Base-by-base conservation (phyloP, 495 filamentous ascomycete species). In the Aspergillus heteromorphus region DNA sequence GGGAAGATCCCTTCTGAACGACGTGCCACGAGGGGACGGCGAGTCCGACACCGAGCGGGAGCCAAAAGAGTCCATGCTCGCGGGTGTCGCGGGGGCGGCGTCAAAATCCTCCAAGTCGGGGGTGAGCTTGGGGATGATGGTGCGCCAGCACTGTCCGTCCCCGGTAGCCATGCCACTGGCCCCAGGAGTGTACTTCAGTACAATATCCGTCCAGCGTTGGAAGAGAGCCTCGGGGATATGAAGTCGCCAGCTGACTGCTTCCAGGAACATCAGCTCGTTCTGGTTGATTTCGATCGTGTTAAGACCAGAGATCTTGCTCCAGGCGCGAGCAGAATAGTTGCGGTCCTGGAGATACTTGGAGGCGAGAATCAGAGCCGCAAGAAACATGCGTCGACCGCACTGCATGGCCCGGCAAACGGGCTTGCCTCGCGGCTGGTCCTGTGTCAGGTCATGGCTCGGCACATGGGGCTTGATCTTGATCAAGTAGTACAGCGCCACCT, bases 331-430 rank as follows among this genome's bases (percentile, higher is more conserved):
- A 7, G 95, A 97, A 71, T 92, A 98, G 70, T 97, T 98, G 41
- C 93, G 87, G 69, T 98, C 93, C 68, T 98, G 93, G 38, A 97
- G 78, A 69, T 96, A 98, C 73, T 98, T 98, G 19, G 93, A 97
- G 2, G 91, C 90, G 43, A 97, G 78, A 61, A 97, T 96, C 58
- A 97, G 77, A 11, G 89, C 89, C 14, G 95, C 88, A 51, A 98
- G 78, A 66, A 98, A 97, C 91, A 98, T 98, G 40, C 93, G 87
- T 53, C 93, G 89, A 49, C 93, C 93, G 76, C 93, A 98, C 72
- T 95, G 92, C 67, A 97, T 85, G 34, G 91, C 89, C 53, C 91
- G 88, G 62, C 75, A 82, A 18, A 82, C 75, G 47, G 87, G 82
- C 49, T 81, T 81, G 66, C 95, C 86, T 57, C 87, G 82, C 42